Base-by-base conservation (phyloP, 345 rosid species). In the Sisymbrium irio region DNA sequence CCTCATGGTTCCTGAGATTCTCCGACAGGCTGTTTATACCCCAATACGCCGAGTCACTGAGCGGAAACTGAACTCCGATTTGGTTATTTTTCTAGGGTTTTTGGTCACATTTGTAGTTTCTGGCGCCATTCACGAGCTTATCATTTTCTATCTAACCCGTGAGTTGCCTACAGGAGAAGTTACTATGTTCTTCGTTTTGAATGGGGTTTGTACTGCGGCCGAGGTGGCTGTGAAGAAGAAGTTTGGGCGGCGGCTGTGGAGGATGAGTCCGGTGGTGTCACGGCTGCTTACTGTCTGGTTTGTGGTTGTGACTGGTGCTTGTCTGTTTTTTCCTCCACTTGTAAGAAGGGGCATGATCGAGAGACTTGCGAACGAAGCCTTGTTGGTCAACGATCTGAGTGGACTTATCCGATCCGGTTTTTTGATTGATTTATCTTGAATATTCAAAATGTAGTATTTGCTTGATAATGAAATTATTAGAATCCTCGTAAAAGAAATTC, bases 301-400 rank as follows among this genome's bases (percentile, higher is more conserved):
- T 40, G 80, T 80, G 35, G 33, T 62, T 18, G 58, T 27, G 62
- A 82, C 81, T 0, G 55, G 74, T 14, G 62, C 64, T 30, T 80
- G 81, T 85, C 28, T 84, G 67, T 84, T 84, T 50, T 84, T 80
- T 1, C 75, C 88, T 9, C 84, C 66, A 3, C 22, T 80, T n/a
- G 12, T 51, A 33, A 65, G 80, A 54, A 42, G 36, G 1, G 80
- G 77, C 4, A 36, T 71, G 28, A 36, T 44, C 13, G 73, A 62
- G 12, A 49, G 19, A 37, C 49, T 51, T 9, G 27, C 62, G 5
- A 25, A 60, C 0, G 86, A 83, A 74, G 45, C 15, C 11, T 60
- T 35, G 20, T 25, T 64, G 44, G 37, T 51, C 27, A 30, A 30
- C 22, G 22, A 56, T 32, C 25, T 56, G 15, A 4, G 13, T 3